Conservation (phyloP, 441 rosid species). For the Viola pubescens region DNA sequence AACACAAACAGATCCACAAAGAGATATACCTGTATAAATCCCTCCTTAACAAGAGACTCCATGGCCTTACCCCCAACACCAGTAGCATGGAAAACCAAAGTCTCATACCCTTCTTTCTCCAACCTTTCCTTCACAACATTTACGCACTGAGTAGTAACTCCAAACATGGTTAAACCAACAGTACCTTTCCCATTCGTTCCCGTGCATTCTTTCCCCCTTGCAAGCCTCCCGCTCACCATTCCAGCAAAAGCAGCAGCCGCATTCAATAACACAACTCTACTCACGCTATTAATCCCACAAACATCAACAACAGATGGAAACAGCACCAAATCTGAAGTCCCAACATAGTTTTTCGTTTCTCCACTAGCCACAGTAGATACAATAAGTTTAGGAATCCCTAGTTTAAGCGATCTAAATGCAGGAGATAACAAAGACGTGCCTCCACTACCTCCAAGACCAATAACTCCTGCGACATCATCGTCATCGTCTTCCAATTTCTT, state of each 20-base stretch:
- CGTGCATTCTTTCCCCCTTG: constrained; percentile 13
- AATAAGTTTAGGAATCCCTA: constrained; percentile 75
- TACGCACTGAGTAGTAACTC: constrained; percentile 87
- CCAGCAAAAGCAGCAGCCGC: constrained; percentile 89
- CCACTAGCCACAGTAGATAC: constrained; percentile 92
- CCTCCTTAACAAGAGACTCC: constrained; percentile 77
- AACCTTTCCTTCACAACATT: constrained; percentile 57
- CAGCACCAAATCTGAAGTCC: constrained; percentile 69
- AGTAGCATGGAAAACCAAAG: constrained; percentile 86
- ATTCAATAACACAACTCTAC: constrained; percentile 67
- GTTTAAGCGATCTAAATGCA: constrained; percentile 62
- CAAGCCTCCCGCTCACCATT: constrained; percentile 64
- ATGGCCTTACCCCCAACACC: constrained; percentile 92
- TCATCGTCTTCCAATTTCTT: constrained; percentile 28
- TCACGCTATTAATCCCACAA: constrained; percentile 82
- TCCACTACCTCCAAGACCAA: constrained; percentile 86
- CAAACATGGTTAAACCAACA: constrained; percentile 89
- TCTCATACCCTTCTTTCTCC: constrained; percentile 59
- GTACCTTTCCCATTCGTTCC: constrained; percentile 27
- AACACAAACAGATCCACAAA: neutral
- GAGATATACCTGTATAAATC: constrained; percentile 59
- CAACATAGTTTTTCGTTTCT: constrained; percentile 64
- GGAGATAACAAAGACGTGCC: constrained; percentile 72
- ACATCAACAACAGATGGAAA: constrained; percentile 86
- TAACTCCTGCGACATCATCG: constrained; percentile 48